Conservation (phyloP, 257 asterid species). For the Lavandula angustifolia region DNA sequence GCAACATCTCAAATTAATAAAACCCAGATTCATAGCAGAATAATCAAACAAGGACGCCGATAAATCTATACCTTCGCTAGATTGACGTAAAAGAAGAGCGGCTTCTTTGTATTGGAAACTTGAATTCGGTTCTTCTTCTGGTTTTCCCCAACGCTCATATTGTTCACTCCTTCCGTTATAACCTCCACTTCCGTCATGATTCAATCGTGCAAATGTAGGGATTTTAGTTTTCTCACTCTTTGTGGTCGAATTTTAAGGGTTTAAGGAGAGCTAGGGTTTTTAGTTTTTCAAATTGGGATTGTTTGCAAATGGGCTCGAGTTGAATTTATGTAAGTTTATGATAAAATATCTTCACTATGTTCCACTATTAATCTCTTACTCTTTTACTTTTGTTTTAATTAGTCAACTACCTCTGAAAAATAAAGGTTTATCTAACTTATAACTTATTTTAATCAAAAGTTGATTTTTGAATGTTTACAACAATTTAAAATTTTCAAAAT, state of each 20-base stretch:
- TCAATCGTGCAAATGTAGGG: neutral
- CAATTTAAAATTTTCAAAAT: too few species aligned
- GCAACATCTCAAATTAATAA: conserved; percentile 19
- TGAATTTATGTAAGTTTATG: neutral
- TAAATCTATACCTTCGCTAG: conserved; percentile 59
- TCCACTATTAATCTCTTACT: neutral
- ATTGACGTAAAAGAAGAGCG: conserved; percentile 80
- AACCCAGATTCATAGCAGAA: conserved; percentile 10
- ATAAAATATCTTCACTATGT: neutral
- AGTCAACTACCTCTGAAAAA: too few species aligned
- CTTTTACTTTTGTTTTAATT: neutral
- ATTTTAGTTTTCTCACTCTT: conserved; percentile 12
- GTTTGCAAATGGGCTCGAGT: conserved; percentile 18
- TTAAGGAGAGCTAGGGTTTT: conserved; percentile 40
- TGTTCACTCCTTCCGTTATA: conserved; percentile 60
- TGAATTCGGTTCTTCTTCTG: conserved; percentile 79
- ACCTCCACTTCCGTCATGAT: conserved; percentile 47
- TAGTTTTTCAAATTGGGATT: conserved; percentile 27
- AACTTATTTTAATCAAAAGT: too few species aligned
- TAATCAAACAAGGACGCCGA: neutral
- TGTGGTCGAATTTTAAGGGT: conserved; percentile 27
- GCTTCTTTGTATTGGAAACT: conserved; percentile 77
- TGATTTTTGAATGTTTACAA: too few species aligned
- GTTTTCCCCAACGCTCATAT: conserved; percentile 46
- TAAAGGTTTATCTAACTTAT: too few species aligned